phyloP scores from a whole-genome alignment of 2,329 filamentous ascomycete species.

The Scleromitrula shiraiana region DNA sequence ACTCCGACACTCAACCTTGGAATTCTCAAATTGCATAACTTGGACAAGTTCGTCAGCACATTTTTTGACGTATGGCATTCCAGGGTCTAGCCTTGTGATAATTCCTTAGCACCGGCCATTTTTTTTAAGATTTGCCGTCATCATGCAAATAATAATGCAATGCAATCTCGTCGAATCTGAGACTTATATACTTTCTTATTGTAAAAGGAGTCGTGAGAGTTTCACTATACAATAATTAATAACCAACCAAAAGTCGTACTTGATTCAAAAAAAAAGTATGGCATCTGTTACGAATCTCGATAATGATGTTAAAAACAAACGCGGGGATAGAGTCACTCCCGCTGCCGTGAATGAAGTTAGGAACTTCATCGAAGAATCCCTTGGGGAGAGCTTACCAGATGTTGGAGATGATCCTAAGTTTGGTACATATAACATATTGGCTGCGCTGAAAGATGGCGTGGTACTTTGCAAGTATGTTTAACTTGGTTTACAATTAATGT shows the following conservation, averaged over 20 bases:
- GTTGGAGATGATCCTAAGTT: conserved; percentile 35
- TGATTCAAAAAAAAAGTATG: conserved; percentile 45
- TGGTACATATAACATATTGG: conserved; percentile 54
- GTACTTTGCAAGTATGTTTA: conserved; percentile 76
- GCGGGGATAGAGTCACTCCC: conserved; percentile 87
- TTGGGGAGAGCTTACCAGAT: conserved; percentile 64
- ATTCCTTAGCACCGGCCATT: conserved; percentile 7
- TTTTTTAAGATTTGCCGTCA: conserved; percentile 2
- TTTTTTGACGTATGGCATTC: no score
- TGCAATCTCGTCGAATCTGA: no score
- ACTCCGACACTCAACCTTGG: no score
- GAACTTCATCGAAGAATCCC: conserved; percentile 73
- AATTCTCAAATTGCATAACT: no score
- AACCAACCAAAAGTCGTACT: no score
- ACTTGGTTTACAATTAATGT: neutral
- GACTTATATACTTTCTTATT: no score
- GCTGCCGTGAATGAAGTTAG: conserved; percentile 79
- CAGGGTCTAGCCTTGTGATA: no score
- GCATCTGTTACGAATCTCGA: conserved; percentile 90
- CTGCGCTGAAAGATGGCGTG: conserved; percentile 82
- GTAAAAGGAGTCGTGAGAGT: no score
- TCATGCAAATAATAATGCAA: no score
- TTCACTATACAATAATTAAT: no score
- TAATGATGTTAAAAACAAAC: conserved; percentile 89
- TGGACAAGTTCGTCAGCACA: no score